Evolutionary conservation across 2,329 filamentous ascomycete species (phyloP).

Genomic region (Neonectria punicea): DNA sequence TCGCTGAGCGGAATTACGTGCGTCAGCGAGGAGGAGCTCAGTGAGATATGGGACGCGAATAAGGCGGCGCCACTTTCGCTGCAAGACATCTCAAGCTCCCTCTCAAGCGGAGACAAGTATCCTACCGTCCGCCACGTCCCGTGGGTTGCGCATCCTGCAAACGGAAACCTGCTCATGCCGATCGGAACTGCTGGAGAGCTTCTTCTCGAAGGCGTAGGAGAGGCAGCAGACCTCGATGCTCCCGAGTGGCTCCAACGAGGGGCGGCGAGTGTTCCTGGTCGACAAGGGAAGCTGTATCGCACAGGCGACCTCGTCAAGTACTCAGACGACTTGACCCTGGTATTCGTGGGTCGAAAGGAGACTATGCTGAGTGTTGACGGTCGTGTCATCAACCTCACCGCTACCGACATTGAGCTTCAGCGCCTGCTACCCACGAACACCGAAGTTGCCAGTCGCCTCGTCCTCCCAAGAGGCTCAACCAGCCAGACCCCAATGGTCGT

Average conservation of each 20-base stretch:
- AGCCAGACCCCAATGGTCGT: slow-evolving; percentile 37
- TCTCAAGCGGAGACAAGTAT: slow-evolving; percentile 37
- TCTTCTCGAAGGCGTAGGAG: slow-evolving; percentile 47
- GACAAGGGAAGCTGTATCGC: slow-evolving; percentile 36
- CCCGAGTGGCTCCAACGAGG: slow-evolving; percentile 40
- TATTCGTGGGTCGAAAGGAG: slow-evolving; percentile 39
- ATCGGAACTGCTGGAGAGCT: slow-evolving; percentile 50
- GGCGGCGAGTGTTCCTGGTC: slow-evolving; percentile 24
- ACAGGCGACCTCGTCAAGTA: slow-evolving; percentile 43
- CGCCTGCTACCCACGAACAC: slow-evolving; percentile 31
- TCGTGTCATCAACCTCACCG: slow-evolving; percentile 38
- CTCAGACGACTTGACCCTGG: slow-evolving; percentile 34
- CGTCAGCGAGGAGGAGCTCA: slow-evolving; percentile 50
- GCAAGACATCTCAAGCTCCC: slow-evolving; percentile 23
- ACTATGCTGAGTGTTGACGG: slow-evolving; percentile 37
- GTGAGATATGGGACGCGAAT: slow-evolving; percentile 47
- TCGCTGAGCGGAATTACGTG: slow-evolving; percentile 50
- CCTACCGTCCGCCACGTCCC: slow-evolving; percentile 32
- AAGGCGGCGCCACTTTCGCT: slow-evolving; percentile 34
- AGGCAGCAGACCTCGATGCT: slow-evolving; percentile 22
- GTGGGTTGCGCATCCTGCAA: slow-evolving; percentile 45
- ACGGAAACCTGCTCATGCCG: slow-evolving; percentile 41
- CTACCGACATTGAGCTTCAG: slow-evolving; percentile 37
- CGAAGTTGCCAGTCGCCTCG: slow-evolving; percentile 29
- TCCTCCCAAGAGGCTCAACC: slow-evolving; percentile 31